Evolutionary conservation across 768 basidiomycete genomes (phyloP), one percentile per base, ranked within the genome.

Genomic region (Suillus fuscotomentosus): DNA sequence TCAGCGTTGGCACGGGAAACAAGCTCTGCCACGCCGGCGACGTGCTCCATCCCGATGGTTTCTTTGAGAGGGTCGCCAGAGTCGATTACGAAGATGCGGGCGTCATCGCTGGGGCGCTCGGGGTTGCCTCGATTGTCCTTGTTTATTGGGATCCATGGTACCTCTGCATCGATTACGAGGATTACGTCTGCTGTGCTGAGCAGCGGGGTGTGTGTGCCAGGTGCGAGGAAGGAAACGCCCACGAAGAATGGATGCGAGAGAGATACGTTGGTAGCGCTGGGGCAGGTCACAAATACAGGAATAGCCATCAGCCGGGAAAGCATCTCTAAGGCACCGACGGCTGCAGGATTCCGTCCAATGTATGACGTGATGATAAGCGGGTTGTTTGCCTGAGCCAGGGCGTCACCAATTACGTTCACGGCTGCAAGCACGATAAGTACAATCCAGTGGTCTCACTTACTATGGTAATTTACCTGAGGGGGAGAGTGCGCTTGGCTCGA

Each of bases 341-440:
- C 81, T 13, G 73, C 68, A 3, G 73, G 75, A 64, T 87, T 86
- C 6, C 88, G 82, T 2, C 88, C 90, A 10, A 87, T 73, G 71
- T 85, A 80, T 2, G 87, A 87, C 3, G 88, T 87, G 56, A 92
- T 81, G 63, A 92, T 86, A 59, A 91, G 80, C 0, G 90, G 90
- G 1, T 76, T 78, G 14, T 75, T 73, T 0, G 90, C 85, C 0
- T 73, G 66, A 11, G 83, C 68, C 7, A 91, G 80, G 10, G 89
- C 82, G 1, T 71, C 64, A 1, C 78, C 79, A 62, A 90, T 88
- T 0, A 67, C 71, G 20, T 62, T 71, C 11, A 75, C 74, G 22
- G 77, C 81, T 72, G 17, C 47, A 60, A 56, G 55, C 48, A 42
- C 3, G 45, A 5, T 60, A 66, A 39, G 27, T 31, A 31, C 38